These are phyloP conservation scores for Fraxinus cuspidata DNA, from an alignment of 257 asterid genomes.

Conservation along the genomic window DNA sequence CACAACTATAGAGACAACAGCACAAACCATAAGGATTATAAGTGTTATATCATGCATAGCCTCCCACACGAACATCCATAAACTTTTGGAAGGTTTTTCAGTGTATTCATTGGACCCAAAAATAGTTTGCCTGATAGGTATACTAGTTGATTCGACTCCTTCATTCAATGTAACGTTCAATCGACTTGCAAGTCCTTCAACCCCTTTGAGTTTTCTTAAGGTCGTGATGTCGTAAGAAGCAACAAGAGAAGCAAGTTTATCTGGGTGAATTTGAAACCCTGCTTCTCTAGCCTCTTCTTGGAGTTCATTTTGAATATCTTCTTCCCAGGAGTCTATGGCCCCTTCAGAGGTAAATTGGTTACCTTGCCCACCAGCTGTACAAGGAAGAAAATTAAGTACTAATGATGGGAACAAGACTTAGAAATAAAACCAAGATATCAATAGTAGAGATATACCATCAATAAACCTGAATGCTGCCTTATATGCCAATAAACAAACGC, in stretches of 20 bases:
- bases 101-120: conserved; percentile 75
- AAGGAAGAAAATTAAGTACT: conserved; percentile 15
- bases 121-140: conserved; percentile 56
- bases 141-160: conserved; percentile 69
- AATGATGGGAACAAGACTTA: conserved; percentile 10
- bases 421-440: conserved; percentile 14
- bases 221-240: conserved; percentile 76
- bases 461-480: conserved; percentile 89
- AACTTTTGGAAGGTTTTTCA: conserved; percentile 84
- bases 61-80: conserved; percentile 93
- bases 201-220: conserved; percentile 65
- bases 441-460: conserved; percentile 54
- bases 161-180: conserved; percentile 66
- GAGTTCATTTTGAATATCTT: conserved; percentile 54
- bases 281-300: conserved; percentile 73
- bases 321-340: conserved; percentile 31
- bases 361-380: conserved; percentile 44
- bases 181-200: conserved; percentile 70
- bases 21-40: conserved; percentile 79
- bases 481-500: conserved; percentile 67
- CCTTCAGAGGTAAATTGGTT: conserved; percentile 30
- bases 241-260: conserved; percentile 80
- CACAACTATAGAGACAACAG: conserved; percentile 85
- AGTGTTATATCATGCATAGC: conserved; percentile 93
- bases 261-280: conserved; percentile 75